A percentile compares a stretch with the other conserved stretches of the same genome.
phyloP scores from a whole-genome alignment of 805 yeast genomes.

The Spathaspora sp. region DNA sequence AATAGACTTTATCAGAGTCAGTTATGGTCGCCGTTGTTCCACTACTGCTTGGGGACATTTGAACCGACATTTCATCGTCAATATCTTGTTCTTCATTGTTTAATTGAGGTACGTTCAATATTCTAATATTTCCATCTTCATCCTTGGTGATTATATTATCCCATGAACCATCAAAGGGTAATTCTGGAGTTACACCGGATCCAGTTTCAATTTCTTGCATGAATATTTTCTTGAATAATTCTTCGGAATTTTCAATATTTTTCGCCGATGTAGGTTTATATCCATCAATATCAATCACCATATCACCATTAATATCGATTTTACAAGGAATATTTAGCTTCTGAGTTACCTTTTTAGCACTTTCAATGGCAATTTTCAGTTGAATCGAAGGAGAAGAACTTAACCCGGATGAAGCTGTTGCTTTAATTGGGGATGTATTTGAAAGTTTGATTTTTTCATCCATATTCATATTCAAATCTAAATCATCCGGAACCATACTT shows the following conservation, averaged over 20 bases:
- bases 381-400: conserved; percentile 19
- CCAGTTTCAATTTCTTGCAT: conserved; percentile 58
- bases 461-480: conserved; percentile 28
- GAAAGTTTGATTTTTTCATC: conserved; percentile 27
- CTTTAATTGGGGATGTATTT: conserved; percentile 7
- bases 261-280: conserved; percentile 78
- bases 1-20: conserved; percentile 42
- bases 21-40: conserved; percentile 8
- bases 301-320: conserved; percentile 84
- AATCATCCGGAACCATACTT: conserved; percentile 10
- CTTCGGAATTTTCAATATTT: conserved; percentile 74
- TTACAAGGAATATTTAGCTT: conserved; percentile 83
- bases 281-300: conserved; percentile 91
- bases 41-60: not conserved
- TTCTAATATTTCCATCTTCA: conserved; percentile 63
- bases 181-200: conserved; percentile 4
- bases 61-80: conserved; percentile 60
- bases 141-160: conserved; percentile 48
- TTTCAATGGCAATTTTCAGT: conserved; percentile 47
- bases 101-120: conserved; percentile 30
- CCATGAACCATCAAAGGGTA: conserved; percentile 19
- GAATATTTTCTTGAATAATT: conserved; percentile 65
- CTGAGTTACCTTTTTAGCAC: conserved; percentile 60
- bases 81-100: conserved; percentile 40
- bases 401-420: conserved; percentile 5